phyloP scores from a whole-genome alignment of 352 stramenopile genomes.

The Sclerospora graminicola region DNA sequence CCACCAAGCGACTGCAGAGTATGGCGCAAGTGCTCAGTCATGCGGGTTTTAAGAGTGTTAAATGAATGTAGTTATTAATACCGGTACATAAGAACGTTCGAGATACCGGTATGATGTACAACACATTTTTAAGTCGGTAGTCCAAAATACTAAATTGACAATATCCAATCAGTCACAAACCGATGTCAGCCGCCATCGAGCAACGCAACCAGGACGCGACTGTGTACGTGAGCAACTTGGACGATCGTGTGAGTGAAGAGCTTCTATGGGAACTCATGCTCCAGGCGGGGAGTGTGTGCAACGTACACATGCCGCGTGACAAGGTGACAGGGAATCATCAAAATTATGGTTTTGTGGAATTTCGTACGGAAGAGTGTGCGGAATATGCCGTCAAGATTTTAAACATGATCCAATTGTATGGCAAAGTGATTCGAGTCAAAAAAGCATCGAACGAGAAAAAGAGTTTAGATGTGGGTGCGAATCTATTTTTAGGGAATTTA shows the following conservation, averaged over 20 bases:
- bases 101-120: no score
- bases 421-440: constrained; percentile 92
- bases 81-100: no score
- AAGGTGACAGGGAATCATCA: constrained; percentile 93
- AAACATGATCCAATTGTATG: constrained; percentile 99
- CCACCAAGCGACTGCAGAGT: constrained; percentile 15
- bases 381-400: constrained; percentile 98
- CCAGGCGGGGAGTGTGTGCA: constrained; percentile 92
- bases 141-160: no score
- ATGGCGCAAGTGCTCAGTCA: constrained; percentile 19
- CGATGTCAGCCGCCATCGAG: constrained; percentile 77
- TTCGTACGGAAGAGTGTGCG: constrained; percentile 92
- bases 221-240: constrained; percentile 97
- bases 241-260: constrained; percentile 92
- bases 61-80: no score
- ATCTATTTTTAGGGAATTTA: constrained; percentile 97
- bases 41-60: constrained; percentile 1
- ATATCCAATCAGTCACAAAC: no score
- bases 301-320: constrained; percentile 98
- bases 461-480: constrained; percentile 95
- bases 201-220: constrained; percentile 94
- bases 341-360: constrained; percentile 99
- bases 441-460: constrained; percentile 95
- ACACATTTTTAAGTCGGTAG: no score
- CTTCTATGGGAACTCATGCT: constrained; percentile 95